phyloP scores from a whole-genome alignment of 768 basidiomycete species.

The Mrakia blollopis region DNA sequence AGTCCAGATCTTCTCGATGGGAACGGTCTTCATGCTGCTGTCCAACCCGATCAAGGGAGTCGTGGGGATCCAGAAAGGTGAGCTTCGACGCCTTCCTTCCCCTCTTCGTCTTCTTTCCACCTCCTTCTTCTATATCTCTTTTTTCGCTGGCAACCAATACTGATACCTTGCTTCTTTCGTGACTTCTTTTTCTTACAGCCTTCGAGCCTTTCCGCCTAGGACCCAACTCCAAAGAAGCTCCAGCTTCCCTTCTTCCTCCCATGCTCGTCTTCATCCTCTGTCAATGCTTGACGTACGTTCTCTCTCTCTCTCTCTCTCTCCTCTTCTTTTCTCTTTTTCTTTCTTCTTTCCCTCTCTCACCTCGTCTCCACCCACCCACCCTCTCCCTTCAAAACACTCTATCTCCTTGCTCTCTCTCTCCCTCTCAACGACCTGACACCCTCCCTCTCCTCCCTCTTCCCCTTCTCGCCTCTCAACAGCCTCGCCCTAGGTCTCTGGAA shows the following conservation, averaged over 20 bases:
- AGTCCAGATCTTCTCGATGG: slow-evolving; percentile 94
- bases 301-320: neutral
- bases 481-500: slow-evolving; percentile 75
- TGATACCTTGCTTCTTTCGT: neutral
- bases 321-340: neutral
- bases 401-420: slow-evolving; percentile 37
- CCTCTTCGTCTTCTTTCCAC: neutral
- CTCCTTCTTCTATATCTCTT: neutral
- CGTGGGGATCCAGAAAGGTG: slow-evolving; percentile 70
- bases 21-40: slow-evolving; percentile 89
- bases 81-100: neutral
- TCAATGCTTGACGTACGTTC: slow-evolving; percentile 43
- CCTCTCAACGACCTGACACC: too few relatives aligned
- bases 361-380: too few relatives aligned
- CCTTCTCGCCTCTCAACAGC: slow-evolving; percentile 39
- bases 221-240: slow-evolving; percentile 16
- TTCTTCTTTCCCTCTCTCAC: slow-evolving; percentile 50
- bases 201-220: slow-evolving; percentile 22
- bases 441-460: too few relatives aligned
- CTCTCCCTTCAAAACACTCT: slow-evolving; percentile 63
- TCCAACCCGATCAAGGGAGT: slow-evolving; percentile 79
- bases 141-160: neutral
- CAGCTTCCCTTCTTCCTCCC: slow-evolving; percentile 25
- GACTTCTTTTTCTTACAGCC: neutral
- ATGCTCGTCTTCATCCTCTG: slow-evolving; percentile 34